phyloP scores from a whole-genome alignment of 768 basidiomycete species.

The Clitopilus passeckerianus region DNA sequence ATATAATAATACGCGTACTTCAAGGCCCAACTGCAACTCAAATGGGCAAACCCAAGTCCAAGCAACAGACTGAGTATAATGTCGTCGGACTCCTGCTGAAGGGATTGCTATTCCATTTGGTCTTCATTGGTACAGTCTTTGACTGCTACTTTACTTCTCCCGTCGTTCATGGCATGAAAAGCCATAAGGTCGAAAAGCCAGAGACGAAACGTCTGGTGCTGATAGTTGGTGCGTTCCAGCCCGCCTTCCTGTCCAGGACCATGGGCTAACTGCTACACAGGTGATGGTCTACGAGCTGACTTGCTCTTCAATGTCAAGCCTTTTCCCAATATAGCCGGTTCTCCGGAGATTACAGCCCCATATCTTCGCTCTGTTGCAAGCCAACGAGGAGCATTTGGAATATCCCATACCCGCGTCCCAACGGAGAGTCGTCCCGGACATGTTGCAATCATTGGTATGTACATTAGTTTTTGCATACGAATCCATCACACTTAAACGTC shows the following conservation, averaged over 20 bases:
- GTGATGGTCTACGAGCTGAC: conserved; percentile 82
- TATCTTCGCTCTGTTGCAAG: conserved; percentile 65
- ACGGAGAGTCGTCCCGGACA: conserved; percentile 88
- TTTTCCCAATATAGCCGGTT: conserved; percentile 45
- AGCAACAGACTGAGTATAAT: conserved; percentile 21
- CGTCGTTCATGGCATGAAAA: conserved; percentile 73
- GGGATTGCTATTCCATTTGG: conserved; percentile 70
- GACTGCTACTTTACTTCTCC: conserved; percentile 88
- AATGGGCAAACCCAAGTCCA: neutral
- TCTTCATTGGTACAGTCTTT: conserved; percentile 70
- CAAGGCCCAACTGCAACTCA: neutral
- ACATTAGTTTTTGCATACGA: neutral
- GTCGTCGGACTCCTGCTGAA: conserved; percentile 48
- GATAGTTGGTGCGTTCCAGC: conserved; percentile 56
- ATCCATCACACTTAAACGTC: neutral
- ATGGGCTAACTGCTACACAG: conserved; percentile 27
- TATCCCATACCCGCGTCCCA: conserved; percentile 83
- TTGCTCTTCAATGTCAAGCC: conserved; percentile 63
- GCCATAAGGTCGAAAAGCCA: conserved; percentile 36
- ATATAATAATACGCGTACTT: neutral
- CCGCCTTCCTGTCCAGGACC: neutral
- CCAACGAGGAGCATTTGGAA: conserved; percentile 69
- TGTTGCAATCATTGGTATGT: conserved; percentile 77
- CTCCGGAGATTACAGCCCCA: conserved; percentile 65
- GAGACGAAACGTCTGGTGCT: conserved; percentile 73